A percentile compares a stretch with the other conserved stretches of the same genome.
Evolutionary conservation across 1,139 yeast genomes (phyloP).

Genomic region (Saccharomyces hybrid): DNA sequence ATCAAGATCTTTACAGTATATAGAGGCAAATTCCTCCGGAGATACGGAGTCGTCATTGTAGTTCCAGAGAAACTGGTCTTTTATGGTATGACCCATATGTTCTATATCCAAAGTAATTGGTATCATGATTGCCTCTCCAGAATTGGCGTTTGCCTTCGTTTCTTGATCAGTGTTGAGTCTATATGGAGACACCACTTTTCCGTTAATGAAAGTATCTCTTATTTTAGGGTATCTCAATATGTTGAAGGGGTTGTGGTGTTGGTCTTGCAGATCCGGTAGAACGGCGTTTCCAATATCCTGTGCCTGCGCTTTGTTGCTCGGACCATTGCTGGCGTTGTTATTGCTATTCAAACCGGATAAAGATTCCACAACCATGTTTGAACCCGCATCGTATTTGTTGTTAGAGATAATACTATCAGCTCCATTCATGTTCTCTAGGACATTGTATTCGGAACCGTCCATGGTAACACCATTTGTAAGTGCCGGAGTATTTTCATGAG

Average conservation of each 20-base stretch:
- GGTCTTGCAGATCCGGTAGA: constrained; percentile 28
- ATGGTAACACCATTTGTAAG: neutral
- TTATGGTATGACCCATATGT: constrained; percentile 55
- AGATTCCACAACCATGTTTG: neutral
- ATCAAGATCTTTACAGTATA: constrained; percentile 77
- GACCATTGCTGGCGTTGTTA: neutral
- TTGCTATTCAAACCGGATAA: neutral
- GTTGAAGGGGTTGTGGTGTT: constrained; percentile 27
- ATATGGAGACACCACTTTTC: constrained; percentile 29
- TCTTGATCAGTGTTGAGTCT: constrained; percentile 16
- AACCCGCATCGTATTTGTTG: neutral
- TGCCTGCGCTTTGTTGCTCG: constrained; percentile 6
- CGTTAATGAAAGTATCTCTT: constrained; percentile 30
- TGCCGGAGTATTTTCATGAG: constrained; percentile 14
- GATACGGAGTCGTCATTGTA: constrained; percentile 68
- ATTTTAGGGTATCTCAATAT: constrained; percentile 29
- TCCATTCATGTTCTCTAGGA: constrained; percentile 13
- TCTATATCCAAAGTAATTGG: constrained; percentile 79
- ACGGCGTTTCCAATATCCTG: constrained; percentile 17
- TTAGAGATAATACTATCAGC: neutral
- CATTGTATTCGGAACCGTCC: constrained; percentile 3
- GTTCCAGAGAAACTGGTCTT: constrained; percentile 89
- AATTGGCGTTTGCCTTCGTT: constrained; percentile 4
- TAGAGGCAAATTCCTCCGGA: constrained; percentile 76
- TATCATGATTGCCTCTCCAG: constrained; percentile 41